Evolutionary conservation across 768 basidiomycete species (phyloP), one percentile per base, ranked within the genome.

Genomic region (Cubamyces lactineus): DNA sequence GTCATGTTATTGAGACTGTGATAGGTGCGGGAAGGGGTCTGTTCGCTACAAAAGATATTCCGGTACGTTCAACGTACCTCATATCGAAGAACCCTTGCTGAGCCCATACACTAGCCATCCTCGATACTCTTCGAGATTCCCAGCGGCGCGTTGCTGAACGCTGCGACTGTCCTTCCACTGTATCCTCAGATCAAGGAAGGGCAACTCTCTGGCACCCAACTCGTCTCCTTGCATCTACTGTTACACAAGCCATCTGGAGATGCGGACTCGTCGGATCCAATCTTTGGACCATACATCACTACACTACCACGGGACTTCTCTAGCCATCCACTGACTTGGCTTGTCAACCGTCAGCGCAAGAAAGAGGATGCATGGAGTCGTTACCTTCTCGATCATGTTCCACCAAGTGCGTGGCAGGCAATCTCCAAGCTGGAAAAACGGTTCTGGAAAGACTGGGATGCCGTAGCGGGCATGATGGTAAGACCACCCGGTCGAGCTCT

Each of bases 241-340:
- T 76, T 95, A 1, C 81, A 91, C 74, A 82, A 82, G 45, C 89
- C 88, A 1, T 56, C 62, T 38, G 67, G 59, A n/a, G 69, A 71
- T 7, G 72, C 69, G 2, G 75, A 77, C 17, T 86, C 84, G 21
- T 64, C 62, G 24, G 89, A 91, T 67, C 76, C 81, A 66, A 72
- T 72, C 15, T 88, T 87, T 72, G 84, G 88, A 26, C 88, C 92
- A 1, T 97, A 94, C 71, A 86, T 97, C 48, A 86, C 88, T 0
- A 80, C 86, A 1, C 76, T 98, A 26, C 96, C 96, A 2, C 71
- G 72, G 57, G 74, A 86, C 28, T 96, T 98, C 72, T 80, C 80
- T 43, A 78, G 78, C 24, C 94, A 97, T 75, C 96, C 96, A 5
- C 77, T 97, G n/a, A 83, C 87, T 19, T 94, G 92, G 92, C 60